Evolutionary conservation across 1,284 basidiomycete species (phyloP).

Genomic region (Pisolithus thermaeus): DNA sequence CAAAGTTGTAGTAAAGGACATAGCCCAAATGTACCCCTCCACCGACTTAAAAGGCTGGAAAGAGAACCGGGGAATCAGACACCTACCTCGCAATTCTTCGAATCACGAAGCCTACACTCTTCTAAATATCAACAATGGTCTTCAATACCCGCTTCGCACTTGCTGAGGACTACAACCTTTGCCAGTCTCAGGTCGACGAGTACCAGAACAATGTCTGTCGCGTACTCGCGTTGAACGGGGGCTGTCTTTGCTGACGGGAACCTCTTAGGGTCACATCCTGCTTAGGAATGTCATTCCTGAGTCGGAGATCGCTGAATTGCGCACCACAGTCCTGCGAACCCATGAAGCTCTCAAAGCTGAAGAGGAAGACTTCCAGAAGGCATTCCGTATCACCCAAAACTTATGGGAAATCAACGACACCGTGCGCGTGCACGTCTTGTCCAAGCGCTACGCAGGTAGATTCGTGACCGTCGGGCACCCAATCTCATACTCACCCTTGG

Average conservation of each 20-base stretch:
- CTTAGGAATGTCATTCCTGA: neutral
- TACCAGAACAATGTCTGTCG: constrained; percentile 3
- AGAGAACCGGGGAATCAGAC: neutral
- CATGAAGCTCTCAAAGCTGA: constrained; percentile 1
- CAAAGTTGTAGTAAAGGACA: neutral
- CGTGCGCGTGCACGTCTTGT: constrained; percentile 3
- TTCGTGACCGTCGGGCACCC: neutral
- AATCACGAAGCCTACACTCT: neutral
- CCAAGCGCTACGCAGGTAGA: constrained; percentile 1
- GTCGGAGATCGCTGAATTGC: constrained; percentile 1
- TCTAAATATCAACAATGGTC: neutral
- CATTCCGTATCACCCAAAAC: constrained; percentile 5
- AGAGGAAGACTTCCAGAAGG: constrained; percentile 5
- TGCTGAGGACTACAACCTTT: neutral
- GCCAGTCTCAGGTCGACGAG: neutral
- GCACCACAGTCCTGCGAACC: neutral
- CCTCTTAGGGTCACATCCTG: neutral
- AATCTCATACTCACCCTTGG: neutral
- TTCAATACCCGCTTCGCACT: neutral
- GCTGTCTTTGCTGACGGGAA: neutral
- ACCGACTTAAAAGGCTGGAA: neutral
- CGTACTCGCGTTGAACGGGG: neutral
- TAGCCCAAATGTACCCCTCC: neutral
- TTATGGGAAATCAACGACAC: constrained; percentile 4
- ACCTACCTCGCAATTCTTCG: neutral